Conservation (phyloP, 768 basidiomycete genomes). For the Boletus rubroflammeus region DNA sequence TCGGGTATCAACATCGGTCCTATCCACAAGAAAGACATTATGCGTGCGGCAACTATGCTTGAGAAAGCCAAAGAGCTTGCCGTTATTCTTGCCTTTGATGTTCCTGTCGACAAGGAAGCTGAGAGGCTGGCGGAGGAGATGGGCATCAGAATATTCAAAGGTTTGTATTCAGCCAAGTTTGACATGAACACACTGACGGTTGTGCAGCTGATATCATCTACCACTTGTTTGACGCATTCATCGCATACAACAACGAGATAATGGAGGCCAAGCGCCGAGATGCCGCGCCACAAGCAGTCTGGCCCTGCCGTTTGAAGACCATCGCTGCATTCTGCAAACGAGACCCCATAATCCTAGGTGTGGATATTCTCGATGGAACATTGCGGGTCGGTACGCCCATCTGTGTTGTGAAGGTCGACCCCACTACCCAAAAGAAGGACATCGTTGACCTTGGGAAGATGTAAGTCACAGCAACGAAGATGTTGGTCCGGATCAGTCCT, state of each 20-base stretch:
- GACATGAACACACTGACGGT: neutral
- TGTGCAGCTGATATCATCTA: conserved; percentile 93
- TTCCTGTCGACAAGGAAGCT: conserved; percentile 89
- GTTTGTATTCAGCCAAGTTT: conserved; percentile 39
- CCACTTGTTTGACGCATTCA: conserved; percentile 96
- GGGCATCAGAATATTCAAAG: conserved; percentile 92
- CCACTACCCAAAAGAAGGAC: conserved; percentile 83
- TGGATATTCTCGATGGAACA: conserved; percentile 92
- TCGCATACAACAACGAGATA: conserved; percentile 88
- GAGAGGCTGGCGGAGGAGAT: conserved; percentile 90
- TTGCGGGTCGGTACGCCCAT: conserved; percentile 91
- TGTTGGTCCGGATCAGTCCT: neutral
- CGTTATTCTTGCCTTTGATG: conserved; percentile 95
- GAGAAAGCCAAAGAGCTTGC: conserved; percentile 95
- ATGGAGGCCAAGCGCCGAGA: conserved; percentile 88
- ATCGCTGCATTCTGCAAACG: conserved; percentile 96
- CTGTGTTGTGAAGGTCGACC: conserved; percentile 91
- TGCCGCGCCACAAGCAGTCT: conserved; percentile 92
- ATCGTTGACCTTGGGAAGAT: conserved; percentile 92
- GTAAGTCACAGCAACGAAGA: conserved; percentile 43
- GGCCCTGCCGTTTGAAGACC: conserved; percentile 91
- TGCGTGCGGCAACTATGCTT: conserved; percentile 89
- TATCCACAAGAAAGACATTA: conserved; percentile 92
- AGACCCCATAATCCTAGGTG: conserved; percentile 95
- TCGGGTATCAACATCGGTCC: conserved; percentile 97